Base-by-base conservation (phyloP, 352 stramenopile genomes). In the Globisporangium takayamanum region DNA sequence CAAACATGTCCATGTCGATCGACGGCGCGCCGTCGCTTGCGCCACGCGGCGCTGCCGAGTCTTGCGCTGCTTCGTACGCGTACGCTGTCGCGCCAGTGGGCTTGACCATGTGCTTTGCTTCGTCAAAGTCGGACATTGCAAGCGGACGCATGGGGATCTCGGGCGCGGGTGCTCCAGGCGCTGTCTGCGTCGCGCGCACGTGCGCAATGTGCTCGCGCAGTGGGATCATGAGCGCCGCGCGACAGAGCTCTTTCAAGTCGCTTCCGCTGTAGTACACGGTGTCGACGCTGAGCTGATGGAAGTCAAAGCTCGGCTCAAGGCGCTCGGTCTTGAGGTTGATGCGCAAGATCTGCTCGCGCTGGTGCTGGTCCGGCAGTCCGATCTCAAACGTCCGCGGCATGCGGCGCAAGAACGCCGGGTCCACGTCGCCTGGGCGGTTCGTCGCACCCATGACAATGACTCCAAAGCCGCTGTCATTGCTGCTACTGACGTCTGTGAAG, bases 361-460 rank as follows among this genome's bases (percentile, higher is more conserved):
- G 89, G 47, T 79, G 60, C 47, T 66, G 67, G 58, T 94, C 72
- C 0, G 96, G 96, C n/a, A 99, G 66, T 22, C 79, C 79, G 56
- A 99, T 98, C 62, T 97, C 82, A 67, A 99, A 99, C 37, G 92
- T 90, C 20, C 96, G 86, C n/a, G 96, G 95, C 70, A 99, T 93
- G 25, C 96, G 88, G 41, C 96, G 88, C 18, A 98, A 70, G 69
- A 99, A 98, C 15, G 96, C 96, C 41, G 88, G 78, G 67, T 99
- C 93, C 2, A 97, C 82, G 37, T 96, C 91, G 1, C 76, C 77
- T 0, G 91, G 91, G 1, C 91, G 89, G 70, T 99, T 99, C 0
- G 96, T 99, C 2, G 96, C 96, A 22, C 95, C 97, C 60, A 99
- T 80, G 18, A 99, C 88, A 60, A 99, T 94, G 45, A 99, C 93